Percentiles rank a stretch among this genome's conserved stretches.
phyloP scores from a whole-genome alignment of 176 grass and related monocot genomes.

The Typha latifolia region DNA sequence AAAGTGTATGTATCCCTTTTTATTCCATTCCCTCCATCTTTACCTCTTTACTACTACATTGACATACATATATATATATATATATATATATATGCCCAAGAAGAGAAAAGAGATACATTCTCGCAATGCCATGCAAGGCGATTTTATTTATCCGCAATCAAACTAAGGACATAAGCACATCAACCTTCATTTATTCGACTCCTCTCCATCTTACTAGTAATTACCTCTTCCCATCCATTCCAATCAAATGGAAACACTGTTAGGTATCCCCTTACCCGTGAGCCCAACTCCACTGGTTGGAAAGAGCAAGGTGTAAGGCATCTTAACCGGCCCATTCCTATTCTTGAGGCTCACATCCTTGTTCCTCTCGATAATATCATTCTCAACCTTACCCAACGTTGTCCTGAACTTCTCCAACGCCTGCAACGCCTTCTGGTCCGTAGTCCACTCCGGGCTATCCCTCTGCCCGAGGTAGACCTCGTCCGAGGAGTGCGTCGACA shows the following conservation, averaged over 20 bases:
- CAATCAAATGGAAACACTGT: constrained; percentile 67
- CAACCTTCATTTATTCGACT: no score
- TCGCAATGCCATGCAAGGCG: no score
- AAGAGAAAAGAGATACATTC: no score
- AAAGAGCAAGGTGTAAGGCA: constrained; percentile 69
- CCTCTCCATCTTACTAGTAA: no score
- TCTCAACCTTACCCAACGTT: constrained; percentile 39
- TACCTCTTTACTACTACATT: no score
- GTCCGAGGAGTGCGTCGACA: constrained; percentile 68
- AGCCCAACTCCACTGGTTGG: constrained; percentile 35
- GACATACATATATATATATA: no score
- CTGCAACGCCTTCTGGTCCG: constrained; percentile 28
- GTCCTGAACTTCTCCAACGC: constrained; percentile 45
- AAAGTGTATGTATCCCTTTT: no score
- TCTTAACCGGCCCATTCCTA: constrained; percentile 38
- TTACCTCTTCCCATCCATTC: no score
- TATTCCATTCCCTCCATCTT: no score
- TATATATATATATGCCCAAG: no score
- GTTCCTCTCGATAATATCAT: constrained; percentile 36
- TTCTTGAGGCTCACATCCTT: constrained; percentile 29
- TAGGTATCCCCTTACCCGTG: constrained; percentile 58
- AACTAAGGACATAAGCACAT: no score
- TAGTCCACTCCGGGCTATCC: constrained; percentile 55
- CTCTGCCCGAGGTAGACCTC: constrained; percentile 72
- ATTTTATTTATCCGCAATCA: no score